phyloP scores from a whole-genome alignment of 805 yeast genomes.

The Candida ascalaphidarum region DNA sequence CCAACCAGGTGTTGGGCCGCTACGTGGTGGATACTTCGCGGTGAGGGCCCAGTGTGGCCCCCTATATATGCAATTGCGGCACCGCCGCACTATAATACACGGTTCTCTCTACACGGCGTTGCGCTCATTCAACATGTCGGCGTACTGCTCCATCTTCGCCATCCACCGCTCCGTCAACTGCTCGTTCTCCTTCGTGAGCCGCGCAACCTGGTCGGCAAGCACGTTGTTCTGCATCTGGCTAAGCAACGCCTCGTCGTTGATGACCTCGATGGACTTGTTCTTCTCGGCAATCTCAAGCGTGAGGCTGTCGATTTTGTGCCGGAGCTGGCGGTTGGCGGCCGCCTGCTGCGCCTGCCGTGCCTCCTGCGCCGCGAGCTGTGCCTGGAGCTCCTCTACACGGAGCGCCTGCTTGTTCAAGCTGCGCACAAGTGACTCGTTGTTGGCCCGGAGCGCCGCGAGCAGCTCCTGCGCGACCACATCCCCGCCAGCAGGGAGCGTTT shows the following conservation, averaged over 20 bases:
- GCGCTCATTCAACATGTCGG: slow-evolving; percentile 48
- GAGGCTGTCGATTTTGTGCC: slow-evolving; percentile 12
- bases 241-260: slow-evolving; percentile 63
- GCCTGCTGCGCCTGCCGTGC: slow-evolving; percentile 5
- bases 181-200: slow-evolving; percentile 32
- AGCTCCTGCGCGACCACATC: too few species aligned
- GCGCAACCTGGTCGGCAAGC: slow-evolving; percentile 23
- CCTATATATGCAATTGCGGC: too few species aligned
- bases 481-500: slow-evolving; percentile 2
- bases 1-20: slow-evolving; percentile 83
- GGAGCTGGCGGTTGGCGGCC: too few species aligned
- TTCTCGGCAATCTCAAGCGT: slow-evolving; percentile 32
- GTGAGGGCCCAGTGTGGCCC: slow-evolving; percentile 2
- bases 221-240: slow-evolving; percentile 50
- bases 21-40: slow-evolving; percentile 70
- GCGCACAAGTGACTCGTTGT: too few species aligned
- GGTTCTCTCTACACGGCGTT: too few species aligned
- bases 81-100: too few species aligned
- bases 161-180: slow-evolving; percentile 39
- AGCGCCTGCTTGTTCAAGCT: neutral
- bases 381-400: neutral
- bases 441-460: too few species aligned
- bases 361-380: neutral
- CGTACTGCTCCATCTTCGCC: slow-evolving; percentile 41
- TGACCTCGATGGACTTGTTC: slow-evolving; percentile 46